Percentiles rank a stretch among this genome's conserved stretches.
phyloP scores from a whole-genome alignment of 306 rosid species.

The Sechiopsis laciniata region DNA sequence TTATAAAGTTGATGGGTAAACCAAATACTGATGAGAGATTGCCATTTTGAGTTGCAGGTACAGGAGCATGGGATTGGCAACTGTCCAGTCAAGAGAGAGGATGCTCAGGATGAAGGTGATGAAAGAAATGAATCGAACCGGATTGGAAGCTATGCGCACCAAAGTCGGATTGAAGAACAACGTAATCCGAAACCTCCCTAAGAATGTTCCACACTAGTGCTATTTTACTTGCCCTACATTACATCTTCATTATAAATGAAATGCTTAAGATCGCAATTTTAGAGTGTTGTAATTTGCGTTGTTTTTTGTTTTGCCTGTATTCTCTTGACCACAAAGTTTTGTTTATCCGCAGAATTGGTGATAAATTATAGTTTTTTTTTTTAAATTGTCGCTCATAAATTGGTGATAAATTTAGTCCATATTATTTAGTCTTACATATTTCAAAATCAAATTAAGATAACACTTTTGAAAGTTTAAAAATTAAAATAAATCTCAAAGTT shows the following conservation, averaged over 20 bases:
- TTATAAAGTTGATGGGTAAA: neutral
- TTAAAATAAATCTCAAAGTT: too few species aligned
- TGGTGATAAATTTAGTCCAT: too few species aligned
- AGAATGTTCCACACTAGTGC: slow-evolving; percentile 57
- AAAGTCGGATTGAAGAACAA: slow-evolving; percentile 86
- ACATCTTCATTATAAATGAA: neutral
- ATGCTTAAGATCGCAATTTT: neutral
- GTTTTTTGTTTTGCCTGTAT: too few species aligned
- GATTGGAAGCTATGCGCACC: slow-evolving; percentile 78
- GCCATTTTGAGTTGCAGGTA: slow-evolving; percentile 45
- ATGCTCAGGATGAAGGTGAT: slow-evolving; percentile 82
- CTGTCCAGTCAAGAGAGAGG: slow-evolving; percentile 68
- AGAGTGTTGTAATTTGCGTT: too few species aligned
- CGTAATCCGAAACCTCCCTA: slow-evolving; percentile 86
- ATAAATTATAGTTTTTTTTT: too few species aligned
- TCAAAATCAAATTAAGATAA: too few species aligned
- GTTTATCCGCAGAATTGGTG: too few species aligned
- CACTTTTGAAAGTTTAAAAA: too few species aligned
- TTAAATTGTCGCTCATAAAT: too few species aligned
- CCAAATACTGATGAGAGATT: neutral
- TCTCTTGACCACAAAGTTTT: too few species aligned
- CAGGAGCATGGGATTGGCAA: slow-evolving; percentile 88
- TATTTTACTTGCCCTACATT: neutral
- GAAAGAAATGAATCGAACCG: slow-evolving; percentile 70
- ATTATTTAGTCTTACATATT: too few species aligned